Percentiles rank a stretch among this genome's conserved stretches.
Evolutionary conservation across 345 rosid species (phyloP).

Genomic region (Heritiera littoralis): DNA sequence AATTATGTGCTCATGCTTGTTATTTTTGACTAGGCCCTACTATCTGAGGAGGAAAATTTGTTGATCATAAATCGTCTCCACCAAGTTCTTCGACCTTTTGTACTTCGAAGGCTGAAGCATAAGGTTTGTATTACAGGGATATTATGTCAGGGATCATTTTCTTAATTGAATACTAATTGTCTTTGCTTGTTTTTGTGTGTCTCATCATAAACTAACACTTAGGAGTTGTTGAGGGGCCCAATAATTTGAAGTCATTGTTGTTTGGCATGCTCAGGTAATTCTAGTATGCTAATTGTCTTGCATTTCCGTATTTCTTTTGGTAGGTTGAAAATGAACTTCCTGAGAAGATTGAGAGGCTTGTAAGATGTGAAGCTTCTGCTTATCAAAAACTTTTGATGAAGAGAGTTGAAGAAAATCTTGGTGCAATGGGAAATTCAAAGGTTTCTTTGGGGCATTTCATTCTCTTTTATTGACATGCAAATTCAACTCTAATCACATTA

Average conservation of each 20-base stretch:
- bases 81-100: conserved; percentile 96
- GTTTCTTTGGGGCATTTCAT: conserved; percentile 29
- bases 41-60: conserved; percentile 93
- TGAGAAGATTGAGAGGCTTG: conserved; percentile 87
- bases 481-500: not conserved
- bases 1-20: conserved; percentile 17
- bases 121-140: conserved; percentile 51
- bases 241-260: too few relatives aligned
- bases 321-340: conserved; percentile 93
- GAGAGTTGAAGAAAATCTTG: conserved; percentile 94
- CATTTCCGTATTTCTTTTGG: conserved; percentile 23
- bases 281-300: conserved; percentile 15
- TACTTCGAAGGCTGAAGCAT: conserved; percentile 88
- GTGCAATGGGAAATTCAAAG: conserved; percentile 81
- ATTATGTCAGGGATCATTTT: conserved; percentile 10
- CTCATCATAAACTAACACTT: not conserved
- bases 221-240: too few relatives aligned
- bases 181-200: not conserved
- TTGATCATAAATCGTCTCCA: conserved; percentile 90
- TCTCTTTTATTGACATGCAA: conserved; percentile 1
- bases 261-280: conserved; percentile 2
- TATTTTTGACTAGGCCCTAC: conserved; percentile 56
- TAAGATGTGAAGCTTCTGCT: conserved; percentile 92
- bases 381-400: conserved; percentile 91
- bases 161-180: not conserved